Evolutionary conservation across 2,329 filamentous ascomycete genomes (phyloP).

Genomic region (Colletotrichum graminicola): DNA sequence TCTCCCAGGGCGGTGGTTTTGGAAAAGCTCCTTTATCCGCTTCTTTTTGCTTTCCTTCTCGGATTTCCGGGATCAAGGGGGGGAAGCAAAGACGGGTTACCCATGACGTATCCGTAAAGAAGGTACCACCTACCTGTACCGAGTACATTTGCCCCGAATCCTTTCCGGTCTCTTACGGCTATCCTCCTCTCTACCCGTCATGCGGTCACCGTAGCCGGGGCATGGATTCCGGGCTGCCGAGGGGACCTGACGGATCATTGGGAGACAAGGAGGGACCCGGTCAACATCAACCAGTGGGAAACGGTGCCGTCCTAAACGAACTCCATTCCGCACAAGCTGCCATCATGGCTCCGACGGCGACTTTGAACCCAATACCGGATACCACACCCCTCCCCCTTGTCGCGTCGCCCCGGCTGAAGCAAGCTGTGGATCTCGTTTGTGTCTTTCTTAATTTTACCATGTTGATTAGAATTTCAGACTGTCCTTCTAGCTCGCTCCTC

Average conservation of each 20-base stretch:
- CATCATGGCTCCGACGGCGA: background rate
- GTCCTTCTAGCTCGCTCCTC: constrained; percentile 37
- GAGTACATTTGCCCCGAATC: constrained; percentile 2
- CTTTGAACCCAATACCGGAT: constrained; percentile 8
- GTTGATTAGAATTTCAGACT: constrained; percentile 29
- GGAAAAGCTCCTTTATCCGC: constrained; percentile 25
- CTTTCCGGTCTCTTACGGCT: background rate
- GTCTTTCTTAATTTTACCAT: constrained; percentile 38
- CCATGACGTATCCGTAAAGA: constrained; percentile 9
- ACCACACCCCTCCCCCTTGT: background rate
- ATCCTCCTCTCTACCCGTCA: constrained; percentile 12
- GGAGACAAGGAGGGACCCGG: constrained; percentile 3
- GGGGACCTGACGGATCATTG: constrained; percentile 7
- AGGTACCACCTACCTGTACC: too few species aligned
- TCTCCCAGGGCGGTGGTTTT: constrained; percentile 40
- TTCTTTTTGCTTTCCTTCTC: constrained; percentile 8
- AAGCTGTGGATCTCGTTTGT: constrained; percentile 29
- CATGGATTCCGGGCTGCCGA: constrained; percentile 33
- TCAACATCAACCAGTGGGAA: constrained; percentile 35
- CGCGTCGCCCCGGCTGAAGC: constrained; percentile 27
- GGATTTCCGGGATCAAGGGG: constrained; percentile 1
- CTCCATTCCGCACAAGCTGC: constrained; percentile 15
- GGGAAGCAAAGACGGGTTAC: background rate
- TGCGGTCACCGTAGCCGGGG: constrained; percentile 30
- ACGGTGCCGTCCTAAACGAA: constrained; percentile 24